phyloP scores from a whole-genome alignment of 1,284 basidiomycete genomes.

The Apiotrichum sp. region DNA sequence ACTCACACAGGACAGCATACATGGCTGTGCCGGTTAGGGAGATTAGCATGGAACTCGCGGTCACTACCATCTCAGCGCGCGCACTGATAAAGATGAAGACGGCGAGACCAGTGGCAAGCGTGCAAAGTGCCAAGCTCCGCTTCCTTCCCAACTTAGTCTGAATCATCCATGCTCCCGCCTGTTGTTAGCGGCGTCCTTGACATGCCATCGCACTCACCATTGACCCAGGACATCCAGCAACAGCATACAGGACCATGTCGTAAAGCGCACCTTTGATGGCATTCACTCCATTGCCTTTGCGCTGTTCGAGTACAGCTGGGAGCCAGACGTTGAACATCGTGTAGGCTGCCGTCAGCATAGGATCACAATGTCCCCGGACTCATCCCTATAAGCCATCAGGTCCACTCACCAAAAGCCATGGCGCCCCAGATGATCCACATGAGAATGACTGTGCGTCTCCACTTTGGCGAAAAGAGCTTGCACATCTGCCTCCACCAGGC shows the following conservation, averaged over 20 bases:
- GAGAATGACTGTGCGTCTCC: constrained; percentile 73
- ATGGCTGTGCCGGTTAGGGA: constrained; percentile 78
- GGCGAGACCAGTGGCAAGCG: constrained; percentile 71
- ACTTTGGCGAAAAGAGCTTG: constrained; percentile 73
- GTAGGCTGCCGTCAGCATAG: constrained; percentile 54
- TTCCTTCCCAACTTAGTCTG: constrained; percentile 69
- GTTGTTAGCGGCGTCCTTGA: constrained; percentile 6
- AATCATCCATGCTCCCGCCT: constrained; percentile 86
- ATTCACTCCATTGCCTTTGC: constrained; percentile 47
- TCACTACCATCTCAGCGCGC: constrained; percentile 58
- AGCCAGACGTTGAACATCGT: constrained; percentile 98
- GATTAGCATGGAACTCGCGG: constrained; percentile 72
- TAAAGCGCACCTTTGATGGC: constrained; percentile 62
- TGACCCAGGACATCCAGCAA: constrained; percentile 82
- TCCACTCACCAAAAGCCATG: constrained; percentile 65
- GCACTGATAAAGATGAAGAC: constrained; percentile 69
- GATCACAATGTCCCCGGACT: no score
- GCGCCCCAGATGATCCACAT: constrained; percentile 79
- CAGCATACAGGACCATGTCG: constrained; percentile 61
- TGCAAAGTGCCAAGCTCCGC: constrained; percentile 71
- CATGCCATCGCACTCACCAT: constrained; percentile 53
- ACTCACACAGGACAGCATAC: constrained; percentile 85
- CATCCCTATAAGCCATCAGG: no score
- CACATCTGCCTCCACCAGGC: constrained; percentile 63
- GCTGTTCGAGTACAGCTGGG: constrained; percentile 69